Conservation (phyloP, 2,329 filamentous ascomycete genomes). For the Pezicula rhizophila region DNA sequence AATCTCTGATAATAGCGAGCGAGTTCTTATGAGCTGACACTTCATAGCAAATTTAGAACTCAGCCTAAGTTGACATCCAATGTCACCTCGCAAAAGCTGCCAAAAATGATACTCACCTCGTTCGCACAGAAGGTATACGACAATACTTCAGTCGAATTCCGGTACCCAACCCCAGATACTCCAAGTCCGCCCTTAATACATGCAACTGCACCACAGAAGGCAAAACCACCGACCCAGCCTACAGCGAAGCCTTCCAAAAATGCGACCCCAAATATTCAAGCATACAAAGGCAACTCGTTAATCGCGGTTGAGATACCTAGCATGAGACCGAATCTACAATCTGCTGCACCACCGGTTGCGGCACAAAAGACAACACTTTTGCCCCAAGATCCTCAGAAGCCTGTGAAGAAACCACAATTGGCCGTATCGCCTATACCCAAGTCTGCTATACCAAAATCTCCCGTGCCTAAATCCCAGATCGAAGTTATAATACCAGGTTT, state of each 20-base stretch:
- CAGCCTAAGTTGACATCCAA: slow-evolving; percentile 28
- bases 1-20: background rate
- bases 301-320: slow-evolving; percentile 1
- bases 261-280: background rate
- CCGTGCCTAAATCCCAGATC: slow-evolving; percentile 6
- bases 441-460: slow-evolving; percentile 31
- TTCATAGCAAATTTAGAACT: slow-evolving; percentile 50
- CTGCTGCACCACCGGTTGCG: background rate
- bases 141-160: slow-evolving; percentile 22
- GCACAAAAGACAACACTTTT: background rate
- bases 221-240: slow-evolving; percentile 12
- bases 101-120: slow-evolving; percentile 20
- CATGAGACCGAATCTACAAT: background rate
- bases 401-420: slow-evolving; percentile 3
- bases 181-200: slow-evolving; percentile 8
- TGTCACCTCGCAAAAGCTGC: slow-evolving; percentile 4
- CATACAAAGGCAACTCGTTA: slow-evolving; percentile 10
- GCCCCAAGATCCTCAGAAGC: background rate
- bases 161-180: slow-evolving; percentile 15
- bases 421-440: slow-evolving; percentile 18
- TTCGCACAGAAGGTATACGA: slow-evolving; percentile 27
- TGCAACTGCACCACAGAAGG: slow-evolving; percentile 5
- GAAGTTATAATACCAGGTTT: slow-evolving; percentile 21
- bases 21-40: slow-evolving; percentile 21
- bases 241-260: slow-evolving; percentile 6